Evolutionary conservation across 306 rosid genomes (phyloP), one percentile per base, ranked within the genome.

Genomic region (Crataegus laevigata): DNA sequence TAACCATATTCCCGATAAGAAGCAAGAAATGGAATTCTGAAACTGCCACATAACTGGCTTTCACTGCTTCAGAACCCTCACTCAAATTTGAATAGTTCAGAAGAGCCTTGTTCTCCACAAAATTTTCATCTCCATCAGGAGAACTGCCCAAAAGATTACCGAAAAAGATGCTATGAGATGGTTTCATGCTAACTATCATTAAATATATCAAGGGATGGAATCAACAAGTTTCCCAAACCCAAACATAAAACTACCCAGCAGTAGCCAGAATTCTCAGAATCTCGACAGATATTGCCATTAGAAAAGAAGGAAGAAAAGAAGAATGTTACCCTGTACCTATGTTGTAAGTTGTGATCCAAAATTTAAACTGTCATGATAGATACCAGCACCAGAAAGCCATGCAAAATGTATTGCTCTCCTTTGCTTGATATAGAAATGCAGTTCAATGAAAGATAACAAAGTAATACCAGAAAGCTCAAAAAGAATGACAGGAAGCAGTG

Each of bases 311-410:
- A 36, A 72, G 57, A 52, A 30, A 69, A 40, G 38, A 60, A 76
- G 69, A 32, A 51, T 26, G 51, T 19, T 69, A 72, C 77, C 15
- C 45, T 81, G 76, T 82, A 94, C 98, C 97, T 86, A 60, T 87
- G 87, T 36, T 90, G 96, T 54, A 89, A 87, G 87, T 36, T 90
- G 96, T 54, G 89, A 87, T 74, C 98, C 98, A 84, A 94, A 94
- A 73, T 94, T 94, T 78, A 94, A 86, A 84, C 89, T 84, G 68
- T 97, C 98, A 22, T 94, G 91, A 88, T 94, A 94, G 70, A 91
- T 91, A 70, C 98, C 98, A 83, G 97, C 97, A 76, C 97, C 98
- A 81, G 96, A 94, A 79, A 94, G 98, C 98, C 98, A 94, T 68
- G 97, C 97, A 87, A 94, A 94, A 89, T 94, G 97, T 29, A 86